Percentiles rank a stretch among this genome's conserved stretches.
These are phyloP conservation scores for Sphaceloma murrayae DNA, from an alignment of 2,329 filamentous ascomycete genomes.

Conservation along the genomic window DNA sequence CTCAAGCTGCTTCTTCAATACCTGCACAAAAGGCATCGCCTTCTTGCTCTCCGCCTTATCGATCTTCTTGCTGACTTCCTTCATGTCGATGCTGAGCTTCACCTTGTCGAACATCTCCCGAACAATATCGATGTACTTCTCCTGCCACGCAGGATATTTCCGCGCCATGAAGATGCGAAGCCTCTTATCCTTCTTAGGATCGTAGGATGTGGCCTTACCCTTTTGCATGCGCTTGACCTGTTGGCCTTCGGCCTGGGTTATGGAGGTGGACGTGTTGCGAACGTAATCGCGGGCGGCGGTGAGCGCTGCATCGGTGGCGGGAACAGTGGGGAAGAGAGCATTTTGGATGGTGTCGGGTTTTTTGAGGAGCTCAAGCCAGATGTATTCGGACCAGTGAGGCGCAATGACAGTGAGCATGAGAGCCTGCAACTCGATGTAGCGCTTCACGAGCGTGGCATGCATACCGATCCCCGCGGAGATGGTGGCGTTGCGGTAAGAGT, in stretches of 20 bases:
- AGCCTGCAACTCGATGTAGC: slow-evolving; percentile 80
- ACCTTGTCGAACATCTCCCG: slow-evolving; percentile 57
- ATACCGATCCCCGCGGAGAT: slow-evolving; percentile 70
- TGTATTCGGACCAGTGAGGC: slow-evolving; percentile 88
- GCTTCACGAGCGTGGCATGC: slow-evolving; percentile 68
- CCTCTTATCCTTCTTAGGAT: slow-evolving; percentile 86
- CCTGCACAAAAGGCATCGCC: slow-evolving; percentile 93
- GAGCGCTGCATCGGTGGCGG: slow-evolving; percentile 55
- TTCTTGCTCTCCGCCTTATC: slow-evolving; percentile 91
- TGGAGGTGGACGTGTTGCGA: slow-evolving; percentile 60
- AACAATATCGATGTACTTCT: slow-evolving; percentile 75
- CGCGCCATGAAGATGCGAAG: slow-evolving; percentile 75
- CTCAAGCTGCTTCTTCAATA: slow-evolving; percentile 71
- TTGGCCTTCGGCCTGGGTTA: slow-evolving; percentile 73
- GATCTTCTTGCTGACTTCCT: slow-evolving; percentile 66
- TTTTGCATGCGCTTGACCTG: slow-evolving; percentile 86
- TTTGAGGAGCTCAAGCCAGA: slow-evolving; percentile 85
- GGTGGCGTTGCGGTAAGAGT: slow-evolving; percentile 80
- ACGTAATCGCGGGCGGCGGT: slow-evolving; percentile 78
- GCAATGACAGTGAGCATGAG: slow-evolving; percentile 74
- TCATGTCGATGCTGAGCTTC: slow-evolving; percentile 62
- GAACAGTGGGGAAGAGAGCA: slow-evolving; percentile 62
- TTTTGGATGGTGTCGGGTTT: slow-evolving; percentile 68
- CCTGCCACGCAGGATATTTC: slow-evolving; percentile 82
- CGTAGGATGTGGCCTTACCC: slow-evolving; percentile 75